Evolutionary conservation across 805 yeast genomes (phyloP).

Genomic region (Saccharomycopsis olivae): DNA sequence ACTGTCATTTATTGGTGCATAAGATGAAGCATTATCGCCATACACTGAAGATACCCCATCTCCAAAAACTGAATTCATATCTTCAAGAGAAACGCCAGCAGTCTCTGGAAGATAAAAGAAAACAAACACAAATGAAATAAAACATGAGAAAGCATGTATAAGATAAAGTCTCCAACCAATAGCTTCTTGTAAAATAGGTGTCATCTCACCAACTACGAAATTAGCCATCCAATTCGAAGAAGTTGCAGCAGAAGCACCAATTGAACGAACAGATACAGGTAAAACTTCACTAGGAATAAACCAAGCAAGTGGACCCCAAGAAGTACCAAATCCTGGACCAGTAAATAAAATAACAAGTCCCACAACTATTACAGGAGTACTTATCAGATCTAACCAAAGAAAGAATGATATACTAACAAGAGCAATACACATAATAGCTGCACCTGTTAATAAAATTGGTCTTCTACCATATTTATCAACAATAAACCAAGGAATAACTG

Average conservation of each 20-base stretch:
- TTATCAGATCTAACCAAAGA: conserved; percentile 34
- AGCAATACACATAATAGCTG: conserved; percentile 68
- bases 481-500: conserved; percentile 84
- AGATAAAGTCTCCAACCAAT: conserved; percentile 76
- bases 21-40: conserved; percentile 23
- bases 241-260: conserved; percentile 84
- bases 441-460: conserved; percentile 72
- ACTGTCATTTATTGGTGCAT: conserved; percentile 20
- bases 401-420: conserved; percentile 55
- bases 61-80: conserved; percentile 85
- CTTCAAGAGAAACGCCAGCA: conserved; percentile 78
- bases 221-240: conserved; percentile 92
- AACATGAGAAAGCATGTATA: conserved; percentile 71
- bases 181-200: conserved; percentile 70
- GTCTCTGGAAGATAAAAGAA: conserved; percentile 78
- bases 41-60: conserved; percentile 35
- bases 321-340: conserved; percentile 69
- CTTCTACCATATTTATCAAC: conserved; percentile 90
- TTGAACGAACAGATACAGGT: conserved; percentile 75
- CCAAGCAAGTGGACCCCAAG: conserved; percentile 97
- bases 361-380: conserved; percentile 66
- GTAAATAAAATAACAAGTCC: conserved; percentile 68
- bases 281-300: conserved; percentile 75
- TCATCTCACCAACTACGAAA: conserved; percentile 84
- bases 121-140: conserved; percentile 63